Evolutionary conservation across 1,139 yeast genomes (phyloP).

Genomic region (Geotrichum restrictum): DNA sequence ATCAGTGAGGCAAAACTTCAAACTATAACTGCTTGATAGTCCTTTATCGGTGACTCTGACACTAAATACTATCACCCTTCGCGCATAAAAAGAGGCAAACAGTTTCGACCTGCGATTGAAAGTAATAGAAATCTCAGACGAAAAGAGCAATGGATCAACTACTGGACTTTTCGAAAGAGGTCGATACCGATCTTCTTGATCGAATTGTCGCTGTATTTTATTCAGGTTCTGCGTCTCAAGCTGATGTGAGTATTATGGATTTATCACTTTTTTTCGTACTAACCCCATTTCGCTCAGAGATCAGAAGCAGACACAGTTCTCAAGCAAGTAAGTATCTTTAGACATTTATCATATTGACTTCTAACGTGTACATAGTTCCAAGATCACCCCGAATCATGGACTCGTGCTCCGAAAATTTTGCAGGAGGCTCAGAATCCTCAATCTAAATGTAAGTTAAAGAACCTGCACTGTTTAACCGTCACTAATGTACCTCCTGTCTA

Average conservation of each 20-base stretch:
- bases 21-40: not conserved
- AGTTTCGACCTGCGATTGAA: too few species aligned
- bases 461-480: not conserved
- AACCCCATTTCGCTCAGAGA: slow-evolving; percentile 41
- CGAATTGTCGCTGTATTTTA: slow-evolving; percentile 84
- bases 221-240: slow-evolving; percentile 67
- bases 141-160: slow-evolving; percentile 72
- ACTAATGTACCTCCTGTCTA: slow-evolving; percentile 6
- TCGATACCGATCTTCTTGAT: slow-evolving; percentile 77
- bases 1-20: not conserved
- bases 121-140: not conserved
- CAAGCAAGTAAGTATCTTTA: slow-evolving; percentile 47
- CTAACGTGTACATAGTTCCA: slow-evolving; percentile 51
- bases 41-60: too few species aligned
- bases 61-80: too few species aligned
- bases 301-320: slow-evolving; percentile 77
- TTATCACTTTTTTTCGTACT: not conserved
- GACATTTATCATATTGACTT: not conserved
- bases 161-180: slow-evolving; percentile 79
- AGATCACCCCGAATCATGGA: slow-evolving; percentile 95
- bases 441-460: slow-evolving; percentile 54
- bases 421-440: slow-evolving; percentile 77
- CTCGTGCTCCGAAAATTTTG: slow-evolving; percentile 81
- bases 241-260: slow-evolving; percentile 32
- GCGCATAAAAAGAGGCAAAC: too few species aligned